Conservation (phyloP, 768 basidiomycete genomes). For the Amanita pallidorosea region DNA sequence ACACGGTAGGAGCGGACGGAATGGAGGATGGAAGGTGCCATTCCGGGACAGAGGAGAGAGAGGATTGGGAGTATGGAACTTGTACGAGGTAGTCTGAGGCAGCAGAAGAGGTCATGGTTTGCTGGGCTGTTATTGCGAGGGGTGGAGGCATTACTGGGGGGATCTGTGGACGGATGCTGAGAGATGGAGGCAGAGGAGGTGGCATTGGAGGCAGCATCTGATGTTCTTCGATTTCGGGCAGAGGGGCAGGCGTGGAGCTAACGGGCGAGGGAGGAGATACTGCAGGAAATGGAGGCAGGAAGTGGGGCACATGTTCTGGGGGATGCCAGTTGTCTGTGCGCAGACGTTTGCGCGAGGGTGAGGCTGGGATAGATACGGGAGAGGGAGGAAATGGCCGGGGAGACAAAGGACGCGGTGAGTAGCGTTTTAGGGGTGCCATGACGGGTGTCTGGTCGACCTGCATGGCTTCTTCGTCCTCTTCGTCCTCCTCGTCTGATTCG, state of each 20-base stretch:
- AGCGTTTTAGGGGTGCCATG: slow-evolving; percentile 12
- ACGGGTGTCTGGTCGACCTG: too few relatives aligned
- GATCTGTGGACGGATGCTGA: too few relatives aligned
- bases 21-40: slow-evolving; percentile 49
- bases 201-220: slow-evolving; percentile 21
- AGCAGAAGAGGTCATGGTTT: too few relatives aligned
- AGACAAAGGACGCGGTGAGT: background rate
- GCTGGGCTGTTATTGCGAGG: too few relatives aligned
- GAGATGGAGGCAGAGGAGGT: too few relatives aligned
- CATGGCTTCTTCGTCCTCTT: too few relatives aligned
- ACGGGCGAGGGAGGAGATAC: slow-evolving; percentile 21
- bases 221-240: slow-evolving; percentile 19
- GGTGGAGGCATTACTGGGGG: too few relatives aligned
- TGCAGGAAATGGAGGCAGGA: slow-evolving; percentile 58
- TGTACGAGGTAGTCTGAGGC: too few relatives aligned
- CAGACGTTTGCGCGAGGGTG: slow-evolving; percentile 46
- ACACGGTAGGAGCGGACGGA: slow-evolving; percentile 30
- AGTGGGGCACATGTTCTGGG: slow-evolving; percentile 53
- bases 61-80: too few relatives aligned
- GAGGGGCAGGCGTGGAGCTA: slow-evolving; percentile 15
- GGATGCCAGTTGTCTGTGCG: slow-evolving; percentile 49
- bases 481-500: too few relatives aligned
- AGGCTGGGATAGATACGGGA: too few relatives aligned
- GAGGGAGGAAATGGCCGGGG: slow-evolving; percentile 37
- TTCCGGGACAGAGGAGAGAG: too few relatives aligned